Evolutionary conservation across 441 rosid species (phyloP), one percentile per base, ranked within the genome.

Genomic region (Aleurites moluccanus): DNA sequence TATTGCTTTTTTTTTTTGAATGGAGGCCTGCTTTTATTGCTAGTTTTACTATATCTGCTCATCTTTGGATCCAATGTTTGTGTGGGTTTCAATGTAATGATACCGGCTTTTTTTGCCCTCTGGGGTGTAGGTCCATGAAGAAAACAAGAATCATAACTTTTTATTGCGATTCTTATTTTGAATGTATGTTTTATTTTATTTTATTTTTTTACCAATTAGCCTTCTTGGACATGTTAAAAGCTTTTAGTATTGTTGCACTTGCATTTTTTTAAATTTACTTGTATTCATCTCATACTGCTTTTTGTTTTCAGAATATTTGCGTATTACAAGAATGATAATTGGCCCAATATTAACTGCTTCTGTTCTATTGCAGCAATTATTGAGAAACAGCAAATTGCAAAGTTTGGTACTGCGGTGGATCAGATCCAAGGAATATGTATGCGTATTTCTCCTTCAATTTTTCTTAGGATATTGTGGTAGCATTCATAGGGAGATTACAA

Each of bases 341-440:
- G 13, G 47, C 38, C 18, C 15, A 10, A 23, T 70, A 57, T 74
- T 52, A 35, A 67, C 70, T 77, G 67, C 59, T 70, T 10, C 9
- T 71, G 38, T 56, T 67, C 40, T 85, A 55, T 73, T 85, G 76
- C 81, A 89, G 93, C 79, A 87, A 80, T 83, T 90, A 72, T 65
- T 90, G 75, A 80, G 74, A 79, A 82, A 81, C 74, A 80, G 89
- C 83, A 86, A 79, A 74, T 80, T 94, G 85, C 85, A 84, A 81
- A 86, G 87, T 78, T 85, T 94, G 86, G 82, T 81, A 72, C 53
- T 90, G 35, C 77, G 83, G 73, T 87, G 89, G 91, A 86, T 92
- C 83, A 86, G 90, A 78, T 88, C 93, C 9, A 62, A 84, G 80
- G 86, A 85, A 83, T 90, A 92, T 82, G 99, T 92, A 86, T 79